Conservation (phyloP, 805 yeast genomes). For the Metschnikowia anglica region DNA sequence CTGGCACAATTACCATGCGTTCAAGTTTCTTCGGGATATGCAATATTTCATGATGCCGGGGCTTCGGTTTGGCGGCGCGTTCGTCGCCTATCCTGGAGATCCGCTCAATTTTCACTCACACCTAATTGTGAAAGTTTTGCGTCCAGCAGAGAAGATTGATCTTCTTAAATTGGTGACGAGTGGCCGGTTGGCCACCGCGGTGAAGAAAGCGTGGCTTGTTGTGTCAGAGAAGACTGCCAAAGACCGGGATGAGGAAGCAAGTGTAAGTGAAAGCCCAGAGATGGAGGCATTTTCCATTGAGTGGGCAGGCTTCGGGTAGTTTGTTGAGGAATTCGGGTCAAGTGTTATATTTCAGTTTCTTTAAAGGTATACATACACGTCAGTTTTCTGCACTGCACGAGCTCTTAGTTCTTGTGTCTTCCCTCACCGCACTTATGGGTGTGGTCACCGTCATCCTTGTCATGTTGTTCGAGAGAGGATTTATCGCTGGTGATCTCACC, state of each 20-base stretch:
- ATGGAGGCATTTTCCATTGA: slow-evolving; percentile 68
- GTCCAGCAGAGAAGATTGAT: slow-evolving; percentile 44
- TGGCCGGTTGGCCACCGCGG: slow-evolving; percentile 92
- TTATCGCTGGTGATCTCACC: slow-evolving; percentile 26
- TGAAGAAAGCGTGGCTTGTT: slow-evolving; percentile 78
- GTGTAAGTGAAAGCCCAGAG: slow-evolving; percentile 8
- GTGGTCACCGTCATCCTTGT: neutral
- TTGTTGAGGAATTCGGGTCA: too few species aligned
- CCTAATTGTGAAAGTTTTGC: slow-evolving; percentile 53
- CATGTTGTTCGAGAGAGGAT: slow-evolving; percentile 4
- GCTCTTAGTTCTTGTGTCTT: slow-evolving; percentile 1
- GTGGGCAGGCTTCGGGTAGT: slow-evolving; percentile 94
- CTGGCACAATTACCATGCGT: slow-evolving; percentile 25
- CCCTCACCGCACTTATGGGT: neutral
- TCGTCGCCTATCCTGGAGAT: slow-evolving; percentile 92
- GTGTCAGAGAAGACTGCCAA: slow-evolving; percentile 31
- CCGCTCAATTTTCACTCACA: slow-evolving; percentile 90
- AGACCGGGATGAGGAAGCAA: slow-evolving; percentile 20
- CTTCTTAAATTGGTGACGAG: slow-evolving; percentile 66
- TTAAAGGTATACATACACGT: too few species aligned
- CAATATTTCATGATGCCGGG: slow-evolving; percentile 77
- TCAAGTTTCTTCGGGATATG: slow-evolving; percentile 38
- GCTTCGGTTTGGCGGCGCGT: slow-evolving; percentile 84
- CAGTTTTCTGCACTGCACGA: neutral
- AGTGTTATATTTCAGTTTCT: too few species aligned